Percentiles rank a stretch among this genome's conserved stretches.
phyloP scores from a whole-genome alignment of 2,329 filamentous ascomycete species.

The Colletotrichum godetiae region DNA sequence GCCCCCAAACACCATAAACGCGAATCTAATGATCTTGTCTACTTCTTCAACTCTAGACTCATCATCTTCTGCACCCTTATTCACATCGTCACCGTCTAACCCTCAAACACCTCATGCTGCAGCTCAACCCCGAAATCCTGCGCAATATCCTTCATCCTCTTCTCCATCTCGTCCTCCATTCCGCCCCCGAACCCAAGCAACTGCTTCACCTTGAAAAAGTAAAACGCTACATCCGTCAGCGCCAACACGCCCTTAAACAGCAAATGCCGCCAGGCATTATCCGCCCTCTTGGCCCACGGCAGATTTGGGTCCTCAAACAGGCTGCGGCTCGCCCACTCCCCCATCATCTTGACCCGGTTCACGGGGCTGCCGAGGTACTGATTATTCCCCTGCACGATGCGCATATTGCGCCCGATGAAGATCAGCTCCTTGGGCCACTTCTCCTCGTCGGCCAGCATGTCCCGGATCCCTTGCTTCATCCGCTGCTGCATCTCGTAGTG shows the following conservation, averaged over 20 bases:
- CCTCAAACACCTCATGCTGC: constrained; percentile 89
- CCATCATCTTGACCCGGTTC: constrained; percentile 94
- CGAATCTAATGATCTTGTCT: not conserved
- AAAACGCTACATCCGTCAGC: constrained; percentile 84
- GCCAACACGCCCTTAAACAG: constrained; percentile 85
- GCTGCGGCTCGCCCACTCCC: constrained; percentile 86
- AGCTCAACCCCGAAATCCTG: constrained; percentile 93
- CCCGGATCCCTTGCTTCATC: constrained; percentile 75
- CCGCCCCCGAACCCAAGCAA: constrained; percentile 80
- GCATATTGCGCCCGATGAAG: constrained; percentile 91
- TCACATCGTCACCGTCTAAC: constrained; percentile 55
- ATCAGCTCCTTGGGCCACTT: constrained; percentile 92
- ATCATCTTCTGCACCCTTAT: too few species aligned
- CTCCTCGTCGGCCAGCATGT: constrained; percentile 84
- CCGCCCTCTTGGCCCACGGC: constrained; percentile 69
- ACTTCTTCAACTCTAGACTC: not conserved
- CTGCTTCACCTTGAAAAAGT: constrained; percentile 82
- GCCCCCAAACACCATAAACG: not conserved
- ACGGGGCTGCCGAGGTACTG: constrained; percentile 90
- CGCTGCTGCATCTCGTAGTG: constrained; percentile 90
- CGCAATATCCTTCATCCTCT: constrained; percentile 86
- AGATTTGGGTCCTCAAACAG: constrained; percentile 80
- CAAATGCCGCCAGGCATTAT: constrained; percentile 80
- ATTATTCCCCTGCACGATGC: constrained; percentile 94
- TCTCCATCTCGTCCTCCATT: constrained; percentile 95